Base-by-base conservation (phyloP, 2,329 filamentous ascomycete genomes). In the Bisporella sp. region DNA sequence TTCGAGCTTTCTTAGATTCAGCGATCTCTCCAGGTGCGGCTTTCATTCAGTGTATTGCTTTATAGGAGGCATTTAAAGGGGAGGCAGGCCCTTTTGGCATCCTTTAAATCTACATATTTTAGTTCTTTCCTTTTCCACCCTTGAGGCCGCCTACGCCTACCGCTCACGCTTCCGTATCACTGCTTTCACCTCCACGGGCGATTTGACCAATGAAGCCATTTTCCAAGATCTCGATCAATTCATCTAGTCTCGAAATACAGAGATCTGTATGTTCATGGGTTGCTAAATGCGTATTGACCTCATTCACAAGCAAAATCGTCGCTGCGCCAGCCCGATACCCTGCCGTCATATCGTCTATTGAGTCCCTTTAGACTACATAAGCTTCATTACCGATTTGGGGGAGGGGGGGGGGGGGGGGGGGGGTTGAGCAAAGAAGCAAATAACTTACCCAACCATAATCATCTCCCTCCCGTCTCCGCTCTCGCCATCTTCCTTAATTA, bases 331-430 rank as follows among this genome's bases (percentile, higher is more conserved):
- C 92, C 47, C 75, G 76, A 53, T 85, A 79, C 0, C 93, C 92
- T 1, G 92, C 89, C 6, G 85, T 87, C 81, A 97, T 95, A 65
- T 99, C 93, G 66, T 97, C 93, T 49, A 95, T 81, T 12, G 85
- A 90, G 64, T 92, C 87, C 4, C 87, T 87, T 28, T 75, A 89
- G 62, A 21, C 21, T 21, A 3, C 21, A 21, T 21, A 21, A 21
- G 21, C 21, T 21, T 21, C 21, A 21, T 21, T 21, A 21, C 21
- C 21, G 2, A 21, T 21, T 21, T 21, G 21, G 21, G 21, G 21
- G 3, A 21, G 21, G 21, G 21, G 21, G 21, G 21, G 21, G 21
- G 21, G 21, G 21, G 21, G 21, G 21, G 21, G 21, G 21, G 21
- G 21, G 21, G 21, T 21, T 21, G 21, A 21, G 21, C 21, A 3